These are phyloP conservation scores for Macrophomina pseudophaseolina DNA, from an alignment of 2,329 filamentous ascomycete genomes.

Conservation along the genomic window DNA sequence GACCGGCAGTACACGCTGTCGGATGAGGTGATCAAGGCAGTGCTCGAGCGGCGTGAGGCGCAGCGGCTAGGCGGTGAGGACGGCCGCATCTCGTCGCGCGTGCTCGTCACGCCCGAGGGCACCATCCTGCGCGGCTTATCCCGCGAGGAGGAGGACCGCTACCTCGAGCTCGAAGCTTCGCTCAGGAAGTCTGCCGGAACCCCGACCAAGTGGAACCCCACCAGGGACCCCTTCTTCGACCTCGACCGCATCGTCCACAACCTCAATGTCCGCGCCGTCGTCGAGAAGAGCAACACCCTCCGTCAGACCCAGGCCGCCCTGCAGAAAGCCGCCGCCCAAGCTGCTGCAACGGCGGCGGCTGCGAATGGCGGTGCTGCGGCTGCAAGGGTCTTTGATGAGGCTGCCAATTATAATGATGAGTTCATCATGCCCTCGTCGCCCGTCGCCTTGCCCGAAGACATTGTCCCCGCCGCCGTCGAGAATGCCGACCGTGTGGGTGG, in stretches of 20 bases:
- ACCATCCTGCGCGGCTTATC: constrained; percentile 76
- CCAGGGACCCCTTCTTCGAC: constrained; percentile 17
- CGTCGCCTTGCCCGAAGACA: constrained; percentile 1
- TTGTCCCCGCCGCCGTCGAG: constrained; percentile 2
- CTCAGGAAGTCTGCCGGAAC: constrained; percentile 40
- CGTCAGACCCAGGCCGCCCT: constrained; percentile 27
- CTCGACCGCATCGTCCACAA: constrained; percentile 19
- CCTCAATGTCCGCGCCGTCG: constrained; percentile 18
- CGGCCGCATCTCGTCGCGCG: constrained; percentile 56
- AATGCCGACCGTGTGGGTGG: neutral
- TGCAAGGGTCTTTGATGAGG: constrained; percentile 7
- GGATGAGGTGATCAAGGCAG: constrained; percentile 61
- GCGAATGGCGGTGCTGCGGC: constrained; percentile 30
- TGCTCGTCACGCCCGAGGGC: constrained; percentile 76
- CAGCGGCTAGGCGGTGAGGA: constrained; percentile 51
- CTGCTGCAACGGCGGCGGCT: constrained; percentile 40
- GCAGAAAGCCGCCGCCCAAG: constrained; percentile 27
- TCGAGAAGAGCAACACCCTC: constrained; percentile 18
- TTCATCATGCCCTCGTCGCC: constrained; percentile 25
- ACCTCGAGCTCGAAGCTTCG: constrained; percentile 68
- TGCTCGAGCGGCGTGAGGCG: constrained; percentile 39
- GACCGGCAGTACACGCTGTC: constrained; percentile 46
- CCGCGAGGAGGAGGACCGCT: constrained; percentile 71
- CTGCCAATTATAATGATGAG: constrained; percentile 27
- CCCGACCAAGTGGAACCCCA: constrained; percentile 36